Conservation (phyloP, 2,329 filamentous ascomycete genomes). For the Penicillium carneum region DNA sequence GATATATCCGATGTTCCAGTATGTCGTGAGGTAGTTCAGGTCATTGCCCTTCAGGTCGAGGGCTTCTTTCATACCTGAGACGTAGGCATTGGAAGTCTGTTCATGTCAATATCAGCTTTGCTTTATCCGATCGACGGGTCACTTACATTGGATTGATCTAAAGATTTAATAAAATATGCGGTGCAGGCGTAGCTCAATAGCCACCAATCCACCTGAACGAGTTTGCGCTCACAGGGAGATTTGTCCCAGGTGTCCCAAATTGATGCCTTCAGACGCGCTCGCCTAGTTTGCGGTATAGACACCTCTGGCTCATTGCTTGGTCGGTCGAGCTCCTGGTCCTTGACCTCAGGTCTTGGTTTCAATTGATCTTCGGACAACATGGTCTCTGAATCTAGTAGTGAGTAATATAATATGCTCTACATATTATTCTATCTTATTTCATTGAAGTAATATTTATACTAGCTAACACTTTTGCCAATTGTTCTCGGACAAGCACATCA, state of each 20-base stretch:
- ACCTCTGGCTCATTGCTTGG: not conserved
- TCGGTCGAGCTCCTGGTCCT: not conserved
- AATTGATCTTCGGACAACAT: not conserved
- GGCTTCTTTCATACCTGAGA: not conserved
- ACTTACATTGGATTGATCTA: no score
- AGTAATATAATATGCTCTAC: no score
- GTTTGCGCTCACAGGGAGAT: not conserved
- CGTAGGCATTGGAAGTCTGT: not conserved
- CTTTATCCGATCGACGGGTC: no score
- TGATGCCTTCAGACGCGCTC: not conserved
- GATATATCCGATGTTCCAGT: no score
- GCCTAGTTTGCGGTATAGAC: not conserved
- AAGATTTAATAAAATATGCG: not conserved
- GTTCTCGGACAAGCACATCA: not conserved
- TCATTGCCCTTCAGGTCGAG: not conserved
- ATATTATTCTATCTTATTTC: no score
- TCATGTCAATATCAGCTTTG: not conserved
- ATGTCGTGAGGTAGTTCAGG: not conserved
- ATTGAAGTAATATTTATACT: not conserved
- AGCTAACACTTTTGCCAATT: not conserved
- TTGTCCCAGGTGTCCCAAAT: not conserved
- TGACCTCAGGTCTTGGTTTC: not conserved
- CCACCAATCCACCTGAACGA: not conserved
- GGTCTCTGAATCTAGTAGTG: no score
- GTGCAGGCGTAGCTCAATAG: not conserved